Evolutionary conservation across 768 basidiomycete species (phyloP), one percentile per base, ranked within the genome.

Genomic region (Mycena leptocephala): DNA sequence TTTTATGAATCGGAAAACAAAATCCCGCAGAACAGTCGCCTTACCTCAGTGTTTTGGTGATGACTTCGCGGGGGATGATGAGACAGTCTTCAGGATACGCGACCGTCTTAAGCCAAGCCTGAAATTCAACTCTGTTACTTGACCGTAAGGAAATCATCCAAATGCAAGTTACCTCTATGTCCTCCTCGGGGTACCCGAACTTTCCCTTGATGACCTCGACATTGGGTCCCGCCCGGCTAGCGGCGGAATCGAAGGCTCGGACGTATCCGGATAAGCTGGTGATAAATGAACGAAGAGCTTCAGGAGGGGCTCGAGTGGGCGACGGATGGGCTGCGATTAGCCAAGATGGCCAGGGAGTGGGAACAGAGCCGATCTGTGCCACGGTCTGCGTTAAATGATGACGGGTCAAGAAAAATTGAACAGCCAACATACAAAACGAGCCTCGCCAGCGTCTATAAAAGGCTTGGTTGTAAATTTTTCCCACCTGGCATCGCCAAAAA

Each of bases 291-390:
- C 84, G 83, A 18, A 97, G 86, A 0, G 87, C 87, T 2, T 82
- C 79, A 0, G 89, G 74, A 5, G 91, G 83, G 33, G 93, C 92
- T 20, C 94, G 90, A n/a, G 88, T 83, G 22, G 88, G 80, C 16
- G 88, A 88, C 0, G 94, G 94, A 77, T 96, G 94, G 10, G 96
- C 96, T 30, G 96, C 97, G 80, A 99, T 95, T 72, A 96, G 86
- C 98, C 98, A 99, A 0, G 96, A 97, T 18, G 97, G 96, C 98
- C 98, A 99, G 0, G 98, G 98, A 0, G 97, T 99, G 43, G 93
- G 93, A 7, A 96, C 93, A 11, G 94, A 93, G 18, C 95, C 94
- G 76, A 96, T 96, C 95, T 96, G 14, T 4, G 22, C 3, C 3
- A 64, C 30, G 8, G 0, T 11, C 10, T 16, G 20, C 6, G 10